Conservation (phyloP, 805 yeast genomes). For the Metschnikowia lochheadii region DNA sequence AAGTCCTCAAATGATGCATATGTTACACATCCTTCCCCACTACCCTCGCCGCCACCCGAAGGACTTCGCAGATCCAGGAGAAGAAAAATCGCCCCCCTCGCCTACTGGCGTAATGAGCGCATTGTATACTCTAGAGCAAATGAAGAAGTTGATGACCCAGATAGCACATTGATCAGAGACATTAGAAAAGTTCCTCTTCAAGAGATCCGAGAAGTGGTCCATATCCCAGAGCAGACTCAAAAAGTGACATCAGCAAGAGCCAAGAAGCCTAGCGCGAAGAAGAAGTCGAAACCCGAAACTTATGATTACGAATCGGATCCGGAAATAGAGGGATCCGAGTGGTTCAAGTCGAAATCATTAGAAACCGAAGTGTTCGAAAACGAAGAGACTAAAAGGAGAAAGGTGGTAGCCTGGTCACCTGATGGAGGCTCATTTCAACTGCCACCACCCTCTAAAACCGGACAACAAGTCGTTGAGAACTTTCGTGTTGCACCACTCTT, state of each 20-base stretch:
- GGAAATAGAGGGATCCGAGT: slow-evolving; percentile 46
- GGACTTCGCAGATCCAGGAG: slow-evolving; percentile 63
- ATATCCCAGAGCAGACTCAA: slow-evolving; percentile 34
- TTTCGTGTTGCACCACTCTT: slow-evolving; percentile 64
- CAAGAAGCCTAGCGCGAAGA: slow-evolving; percentile 9
- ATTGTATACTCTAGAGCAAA: slow-evolving; percentile 49
- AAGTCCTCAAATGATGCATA: slow-evolving; percentile 6
- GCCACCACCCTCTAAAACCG: slow-evolving; percentile 37
- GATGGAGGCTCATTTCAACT: slow-evolving; percentile 41
- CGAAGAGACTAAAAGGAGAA: slow-evolving; percentile 27
- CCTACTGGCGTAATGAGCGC: slow-evolving; percentile 81
- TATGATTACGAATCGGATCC: slow-evolving; percentile 37
- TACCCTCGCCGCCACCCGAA: slow-evolving; percentile 44
- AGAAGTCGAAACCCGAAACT: slow-evolving; percentile 12
- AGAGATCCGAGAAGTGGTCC: slow-evolving; percentile 56
- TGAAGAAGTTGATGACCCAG: slow-evolving; percentile 38
- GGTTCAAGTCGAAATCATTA: slow-evolving; percentile 44
- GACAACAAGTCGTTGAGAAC: slow-evolving; percentile 35
- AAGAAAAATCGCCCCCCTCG: slow-evolving; percentile 64
- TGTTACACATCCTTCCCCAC: slow-evolving; percentile 26
- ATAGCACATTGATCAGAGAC: slow-evolving; percentile 34
- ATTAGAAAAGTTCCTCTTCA: slow-evolving; percentile 45
- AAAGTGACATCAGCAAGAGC: background rate
- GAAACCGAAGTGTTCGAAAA: slow-evolving; percentile 47
- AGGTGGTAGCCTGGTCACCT: slow-evolving; percentile 65